Evolutionary conservation across 1,284 basidiomycete species (phyloP).

Genomic region (Trichosporon faecale): DNA sequence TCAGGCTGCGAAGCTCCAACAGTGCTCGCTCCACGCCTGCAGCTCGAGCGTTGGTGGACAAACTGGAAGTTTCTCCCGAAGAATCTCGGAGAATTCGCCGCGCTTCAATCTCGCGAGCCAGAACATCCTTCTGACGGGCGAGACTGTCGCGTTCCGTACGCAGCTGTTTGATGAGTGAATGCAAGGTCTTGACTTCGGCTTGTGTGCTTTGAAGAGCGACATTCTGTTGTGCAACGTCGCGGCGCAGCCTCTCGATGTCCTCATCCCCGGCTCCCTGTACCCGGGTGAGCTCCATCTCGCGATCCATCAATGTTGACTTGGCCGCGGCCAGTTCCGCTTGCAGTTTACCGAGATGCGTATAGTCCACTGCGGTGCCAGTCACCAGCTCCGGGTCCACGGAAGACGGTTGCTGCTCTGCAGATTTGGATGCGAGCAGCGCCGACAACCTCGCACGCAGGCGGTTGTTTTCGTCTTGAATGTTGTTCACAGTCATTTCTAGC

Average conservation of each 20-base stretch:
- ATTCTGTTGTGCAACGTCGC: conserved; percentile 18
- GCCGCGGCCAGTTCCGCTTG: conserved; percentile 32
- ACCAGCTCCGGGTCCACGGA: neutral
- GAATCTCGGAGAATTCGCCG: conserved; percentile 24
- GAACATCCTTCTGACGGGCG: conserved; percentile 26
- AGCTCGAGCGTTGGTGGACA: conserved; percentile 3
- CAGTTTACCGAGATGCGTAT: conserved; percentile 30
- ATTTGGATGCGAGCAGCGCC: conserved; percentile 28
- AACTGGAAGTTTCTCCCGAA: conserved; percentile 4
- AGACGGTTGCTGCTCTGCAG: neutral
- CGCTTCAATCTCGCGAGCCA: conserved; percentile 36
- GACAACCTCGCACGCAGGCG: conserved; percentile 38
- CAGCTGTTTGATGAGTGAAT: conserved; percentile 32
- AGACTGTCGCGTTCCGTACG: conserved; percentile 34
- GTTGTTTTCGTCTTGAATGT: conserved; percentile 45
- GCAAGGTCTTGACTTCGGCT: conserved; percentile 35
- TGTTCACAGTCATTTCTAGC: conserved; percentile 41
- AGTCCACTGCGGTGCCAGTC: conserved; percentile 28
- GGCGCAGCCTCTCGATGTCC: conserved; percentile 21
- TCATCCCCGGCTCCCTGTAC: conserved; percentile 8
- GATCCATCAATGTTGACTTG: conserved; percentile 28
- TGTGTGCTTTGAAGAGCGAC: conserved; percentile 17
- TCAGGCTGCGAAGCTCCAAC: conserved; percentile 43
- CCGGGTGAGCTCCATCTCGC: conserved; percentile 26
- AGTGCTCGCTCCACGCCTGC: conserved; percentile 39